Conservation (phyloP, 495 filamentous ascomycete species). For the Xylaria castorea region DNA sequence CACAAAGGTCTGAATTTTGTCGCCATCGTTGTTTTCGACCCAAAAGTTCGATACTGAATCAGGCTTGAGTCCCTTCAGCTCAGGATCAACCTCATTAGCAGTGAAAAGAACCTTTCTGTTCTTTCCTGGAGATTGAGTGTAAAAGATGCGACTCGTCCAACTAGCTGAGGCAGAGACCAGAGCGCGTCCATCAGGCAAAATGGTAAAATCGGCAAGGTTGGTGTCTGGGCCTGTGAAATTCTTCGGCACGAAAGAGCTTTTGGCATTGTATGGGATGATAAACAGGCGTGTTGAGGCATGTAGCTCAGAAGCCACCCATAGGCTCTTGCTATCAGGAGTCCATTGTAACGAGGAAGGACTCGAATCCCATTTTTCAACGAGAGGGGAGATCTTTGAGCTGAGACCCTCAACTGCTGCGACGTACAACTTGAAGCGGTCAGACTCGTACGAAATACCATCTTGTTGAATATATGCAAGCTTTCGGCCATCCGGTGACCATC, state of each 20-base stretch:
- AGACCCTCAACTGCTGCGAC: slow-evolving; percentile 45
- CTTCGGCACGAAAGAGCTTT: slow-evolving; percentile 50
- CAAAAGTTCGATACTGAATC: slow-evolving; percentile 35
- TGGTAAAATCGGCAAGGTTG: slow-evolving; percentile 58
- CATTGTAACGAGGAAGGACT: slow-evolving; percentile 64
- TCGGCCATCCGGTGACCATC: slow-evolving; percentile 69
- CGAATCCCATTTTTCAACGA: slow-evolving; percentile 57
- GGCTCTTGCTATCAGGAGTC: slow-evolving; percentile 58
- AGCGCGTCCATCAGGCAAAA: slow-evolving; percentile 50
- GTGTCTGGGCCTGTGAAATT: slow-evolving; percentile 60
- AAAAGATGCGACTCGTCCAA: slow-evolving; percentile 66
- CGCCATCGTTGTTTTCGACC: slow-evolving; percentile 30
- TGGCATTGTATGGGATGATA: slow-evolving; percentile 55
- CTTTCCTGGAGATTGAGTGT: slow-evolving; percentile 64
- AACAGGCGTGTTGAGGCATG: slow-evolving; percentile 65
- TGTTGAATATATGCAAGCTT: slow-evolving; percentile 71
- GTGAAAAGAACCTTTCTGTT: slow-evolving; percentile 77
- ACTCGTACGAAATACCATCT: slow-evolving; percentile 74
- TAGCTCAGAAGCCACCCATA: slow-evolving; percentile 65
- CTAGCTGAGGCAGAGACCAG: slow-evolving; percentile 22
- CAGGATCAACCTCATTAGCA: slow-evolving; percentile 63
- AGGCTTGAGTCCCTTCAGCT: slow-evolving; percentile 56
- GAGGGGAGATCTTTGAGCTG: slow-evolving; percentile 55
- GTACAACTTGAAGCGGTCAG: slow-evolving; percentile 20
- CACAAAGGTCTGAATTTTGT: slow-evolving; percentile 34